These are phyloP conservation scores for Metarhizium guizhouense DNA, from an alignment of 2,329 filamentous ascomycete genomes.

Conservation along the genomic window DNA sequence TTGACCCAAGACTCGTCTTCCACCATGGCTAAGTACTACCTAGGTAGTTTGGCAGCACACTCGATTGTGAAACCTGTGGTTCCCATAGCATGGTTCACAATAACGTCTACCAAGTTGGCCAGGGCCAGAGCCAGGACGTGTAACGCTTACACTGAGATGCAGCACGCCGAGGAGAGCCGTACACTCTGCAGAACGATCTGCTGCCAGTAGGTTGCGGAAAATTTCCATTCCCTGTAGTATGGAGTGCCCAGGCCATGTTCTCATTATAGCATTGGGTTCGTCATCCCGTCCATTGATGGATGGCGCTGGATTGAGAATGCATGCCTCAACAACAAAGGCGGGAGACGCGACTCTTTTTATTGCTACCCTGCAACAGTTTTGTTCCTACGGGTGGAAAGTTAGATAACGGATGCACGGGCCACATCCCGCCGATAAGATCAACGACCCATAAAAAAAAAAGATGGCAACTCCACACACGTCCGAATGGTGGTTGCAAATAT, in stretches of 20 bases:
- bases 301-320: not conserved
- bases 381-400: not conserved
- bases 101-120: not conserved
- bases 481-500: not conserved
- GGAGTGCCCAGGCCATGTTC: not conserved
- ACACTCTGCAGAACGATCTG: conserved; percentile 4
- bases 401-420: conserved; percentile 4
- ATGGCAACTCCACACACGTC: not conserved
- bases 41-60: not conserved
- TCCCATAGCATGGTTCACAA: conserved; percentile 5
- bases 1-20: not conserved
- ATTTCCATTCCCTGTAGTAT: not conserved
- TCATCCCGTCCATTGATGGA: not conserved
- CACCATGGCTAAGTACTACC: not conserved
- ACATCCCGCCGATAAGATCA: conserved; percentile 1
- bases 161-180: conserved; percentile 1
- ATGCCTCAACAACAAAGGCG: not conserved
- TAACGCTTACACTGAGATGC: conserved; percentile 7
- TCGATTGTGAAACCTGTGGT: conserved; percentile 1
- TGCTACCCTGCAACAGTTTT: too few species aligned
- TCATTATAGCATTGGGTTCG: not conserved
- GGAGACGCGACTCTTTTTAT: too few species aligned
- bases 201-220: not conserved
- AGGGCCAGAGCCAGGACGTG: not conserved
- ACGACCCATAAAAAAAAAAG: conserved; percentile 1